These are phyloP conservation scores for Globisporangium paddicum DNA, from an alignment of 352 stramenopile genomes.

Conservation along the genomic window DNA sequence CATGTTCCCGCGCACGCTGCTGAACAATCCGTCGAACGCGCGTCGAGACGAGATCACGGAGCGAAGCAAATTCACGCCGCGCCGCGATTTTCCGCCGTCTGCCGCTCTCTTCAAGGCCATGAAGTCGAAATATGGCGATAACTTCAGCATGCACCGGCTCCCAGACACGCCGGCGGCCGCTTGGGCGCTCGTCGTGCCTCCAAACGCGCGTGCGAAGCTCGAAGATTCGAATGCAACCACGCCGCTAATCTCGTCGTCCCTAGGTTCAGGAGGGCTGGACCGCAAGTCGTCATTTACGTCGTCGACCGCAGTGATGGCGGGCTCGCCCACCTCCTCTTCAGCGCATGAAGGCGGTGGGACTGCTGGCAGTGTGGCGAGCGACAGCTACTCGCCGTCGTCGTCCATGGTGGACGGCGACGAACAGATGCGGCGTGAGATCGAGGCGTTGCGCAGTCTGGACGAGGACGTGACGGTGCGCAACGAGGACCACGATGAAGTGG, in stretches of 20 bases:
- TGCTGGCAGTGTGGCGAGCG: slow-evolving; percentile 15
- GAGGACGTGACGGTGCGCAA: slow-evolving; percentile 18
- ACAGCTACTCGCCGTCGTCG: slow-evolving; percentile 10
- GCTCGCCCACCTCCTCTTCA: neutral
- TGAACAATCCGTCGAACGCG: slow-evolving; percentile 50
- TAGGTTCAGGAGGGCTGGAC: neutral
- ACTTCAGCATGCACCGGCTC: slow-evolving; percentile 66
- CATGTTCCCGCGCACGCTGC: slow-evolving; percentile 66
- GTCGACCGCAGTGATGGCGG: neutral
- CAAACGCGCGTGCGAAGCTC: slow-evolving; percentile 51
- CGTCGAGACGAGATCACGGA: slow-evolving; percentile 72
- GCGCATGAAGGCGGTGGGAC: slow-evolving; percentile 7
- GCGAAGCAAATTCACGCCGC: slow-evolving; percentile 75
- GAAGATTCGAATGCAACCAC: slow-evolving; percentile 27
- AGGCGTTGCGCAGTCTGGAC: slow-evolving; percentile 14
- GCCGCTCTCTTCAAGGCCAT: slow-evolving; percentile 82
- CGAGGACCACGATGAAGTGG: slow-evolving; percentile 32
- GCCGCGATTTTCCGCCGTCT: slow-evolving; percentile 79
- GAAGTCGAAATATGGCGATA: slow-evolving; percentile 78
- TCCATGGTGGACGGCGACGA: slow-evolving; percentile 16
- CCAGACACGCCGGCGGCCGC: slow-evolving; percentile 69
- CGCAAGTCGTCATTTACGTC: slow-evolving; percentile 8
- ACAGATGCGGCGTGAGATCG: slow-evolving; percentile 14
- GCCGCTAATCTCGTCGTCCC: slow-evolving; percentile 6
- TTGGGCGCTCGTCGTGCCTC: slow-evolving; percentile 73